A percentile compares a stretch with the other conserved stretches of the same genome.
phyloP scores from a whole-genome alignment of 768 basidiomycete species.

The Boletus speciosus region DNA sequence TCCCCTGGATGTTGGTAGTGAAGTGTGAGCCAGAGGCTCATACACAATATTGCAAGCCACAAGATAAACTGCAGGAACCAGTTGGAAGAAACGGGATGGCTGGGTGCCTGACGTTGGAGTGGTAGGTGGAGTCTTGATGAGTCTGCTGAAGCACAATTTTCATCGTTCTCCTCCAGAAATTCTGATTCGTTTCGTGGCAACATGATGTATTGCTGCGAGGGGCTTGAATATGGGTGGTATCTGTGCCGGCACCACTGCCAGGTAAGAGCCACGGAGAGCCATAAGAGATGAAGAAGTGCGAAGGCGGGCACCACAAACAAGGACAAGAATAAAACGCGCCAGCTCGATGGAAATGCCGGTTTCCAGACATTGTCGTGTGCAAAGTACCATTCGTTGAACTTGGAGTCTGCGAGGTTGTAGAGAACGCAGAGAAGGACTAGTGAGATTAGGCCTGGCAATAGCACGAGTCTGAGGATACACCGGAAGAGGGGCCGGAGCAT shows the following conservation, averaged over 20 bases:
- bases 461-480: not conserved
- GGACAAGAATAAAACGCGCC: constrained; percentile 14
- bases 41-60: constrained; percentile 5
- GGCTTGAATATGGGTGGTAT: not conserved
- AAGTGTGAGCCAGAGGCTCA: constrained; percentile 1
- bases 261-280: not conserved
- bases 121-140: not conserved
- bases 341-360: constrained; percentile 17
- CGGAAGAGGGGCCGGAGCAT: not conserved
- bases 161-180: constrained; percentile 2
- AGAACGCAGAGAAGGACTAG: constrained; percentile 1
- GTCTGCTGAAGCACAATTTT: not conserved
- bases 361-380: constrained; percentile 7
- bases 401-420: constrained; percentile 8
- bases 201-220: constrained; percentile 6
- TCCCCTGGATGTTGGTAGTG: constrained; percentile 8
- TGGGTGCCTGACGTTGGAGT: not conserved
- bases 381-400: constrained; percentile 11
- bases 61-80: not conserved
- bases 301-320: constrained; percentile 13
- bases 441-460: not conserved
- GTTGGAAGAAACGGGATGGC: not conserved
- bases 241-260: not conserved
- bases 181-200: constrained; percentile 7
- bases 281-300: constrained; percentile 5